phyloP scores from a whole-genome alignment of 768 basidiomycete genomes.

The Kockovaella imperatae region DNA sequence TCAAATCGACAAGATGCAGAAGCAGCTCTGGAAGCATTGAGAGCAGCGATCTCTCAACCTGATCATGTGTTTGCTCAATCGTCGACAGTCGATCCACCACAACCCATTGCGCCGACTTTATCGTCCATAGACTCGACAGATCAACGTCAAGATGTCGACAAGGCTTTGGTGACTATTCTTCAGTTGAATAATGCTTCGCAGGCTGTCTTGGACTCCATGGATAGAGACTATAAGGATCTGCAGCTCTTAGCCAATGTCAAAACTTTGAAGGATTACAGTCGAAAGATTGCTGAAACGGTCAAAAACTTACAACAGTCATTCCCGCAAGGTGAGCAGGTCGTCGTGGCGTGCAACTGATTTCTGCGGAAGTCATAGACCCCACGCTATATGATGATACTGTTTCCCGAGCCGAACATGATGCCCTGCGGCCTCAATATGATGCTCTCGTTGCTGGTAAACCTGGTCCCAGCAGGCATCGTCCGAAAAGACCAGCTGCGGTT shows the following conservation, averaged over 20 bases:
- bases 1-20: conserved; percentile 11
- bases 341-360: too few relatives aligned
- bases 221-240: too few relatives aligned
- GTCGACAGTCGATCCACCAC: neutral
- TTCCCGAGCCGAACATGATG: conserved; percentile 21
- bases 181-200: conserved; percentile 7
- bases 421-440: conserved; percentile 26
- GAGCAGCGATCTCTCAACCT: conserved; percentile 20
- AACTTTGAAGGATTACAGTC: too few relatives aligned
- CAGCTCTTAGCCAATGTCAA: too few relatives aligned
- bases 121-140: neutral
- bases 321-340: too few relatives aligned
- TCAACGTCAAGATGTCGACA: conserved; percentile 2
- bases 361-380: conserved; percentile 15
- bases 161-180: conserved; percentile 3
- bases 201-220: conserved; percentile 14
- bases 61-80: neutral
- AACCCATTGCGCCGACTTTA: neutral
- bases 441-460: conserved; percentile 7
- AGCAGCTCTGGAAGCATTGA: conserved; percentile 23
- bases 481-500: neutral
- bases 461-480: neutral
- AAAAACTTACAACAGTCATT: neutral
- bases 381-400: conserved; percentile 8
- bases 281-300: neutral